Base-by-base conservation (phyloP, 768 basidiomycete species). In the Erythrobasidium yunnanense region DNA sequence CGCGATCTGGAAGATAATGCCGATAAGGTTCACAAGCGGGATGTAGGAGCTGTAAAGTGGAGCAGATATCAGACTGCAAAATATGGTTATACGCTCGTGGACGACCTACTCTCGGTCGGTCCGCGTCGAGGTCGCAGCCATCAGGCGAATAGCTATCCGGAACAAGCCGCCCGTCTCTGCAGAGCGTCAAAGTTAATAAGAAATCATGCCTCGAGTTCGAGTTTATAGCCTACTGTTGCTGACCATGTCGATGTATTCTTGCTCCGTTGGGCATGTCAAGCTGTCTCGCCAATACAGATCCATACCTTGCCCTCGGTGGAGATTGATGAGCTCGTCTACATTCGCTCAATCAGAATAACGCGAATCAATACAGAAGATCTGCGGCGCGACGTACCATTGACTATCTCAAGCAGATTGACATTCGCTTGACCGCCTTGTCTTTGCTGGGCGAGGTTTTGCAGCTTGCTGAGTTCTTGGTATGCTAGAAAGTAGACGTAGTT, bases 401-500 rank as follows among this genome's bases (percentile, higher is more conserved):
- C 68, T n/a, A 67, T 52, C 11, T 66, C 17, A 18, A 67, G 29
- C 47, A 67, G 15, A 27, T 42, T 58, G 2, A 20, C 17, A 35
- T 32, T 23, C 5, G 38, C 56, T 47, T 42, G 11, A 11, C 38
- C 38, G 11, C 11, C 11, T 42, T 11, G 63, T 66, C 55, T 53
- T 42, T 22, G 15, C n/a, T 35, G 4, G 4, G 34, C 32, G 49
- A 33, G 25, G 4, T n/a, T 29, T 20, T 83, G 77, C 47, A 88
- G 80, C 11, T 79, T 78, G 69, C 86, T 83, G 0, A 96, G 81
- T 70, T 93, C 88, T 70, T 90, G 82, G 74, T 86, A 91, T 0
- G 92, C 93, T 46, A 90, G 82, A 73, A 97, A 99, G 74, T 93
- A 96, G 29, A 91, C 90, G 70, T 96, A 97, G 74, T 95, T 96